Evolutionary conservation across 345 rosid species (phyloP).

Genomic region (Eutrema japonicum): DNA sequence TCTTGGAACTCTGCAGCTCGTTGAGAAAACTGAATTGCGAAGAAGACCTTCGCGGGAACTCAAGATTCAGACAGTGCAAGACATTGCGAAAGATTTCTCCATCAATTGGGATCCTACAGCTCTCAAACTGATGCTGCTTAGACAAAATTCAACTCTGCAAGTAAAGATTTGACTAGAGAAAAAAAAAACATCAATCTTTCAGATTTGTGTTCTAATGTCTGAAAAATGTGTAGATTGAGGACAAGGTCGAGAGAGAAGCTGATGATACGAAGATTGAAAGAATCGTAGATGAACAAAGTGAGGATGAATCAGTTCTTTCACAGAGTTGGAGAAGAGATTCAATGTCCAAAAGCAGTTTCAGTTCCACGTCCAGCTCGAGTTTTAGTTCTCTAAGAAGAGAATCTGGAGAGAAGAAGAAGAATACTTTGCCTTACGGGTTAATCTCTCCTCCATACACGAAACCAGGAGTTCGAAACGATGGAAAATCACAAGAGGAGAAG

Average conservation of each 20-base stretch:
- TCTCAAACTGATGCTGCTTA: slow-evolving; percentile 59
- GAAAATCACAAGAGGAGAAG: slow-evolving; percentile 28
- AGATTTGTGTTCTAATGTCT: slow-evolving; percentile 15
- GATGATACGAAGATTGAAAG: slow-evolving; percentile 26
- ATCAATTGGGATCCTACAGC: slow-evolving; percentile 69
- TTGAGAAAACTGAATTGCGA: slow-evolving; percentile 48
- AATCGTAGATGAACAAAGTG: slow-evolving; percentile 42
- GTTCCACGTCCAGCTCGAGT: slow-evolving; percentile 48
- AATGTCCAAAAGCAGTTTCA: slow-evolving; percentile 46
- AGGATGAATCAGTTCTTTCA: slow-evolving; percentile 48
- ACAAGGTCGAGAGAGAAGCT: slow-evolving; percentile 39
- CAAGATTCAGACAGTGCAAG: slow-evolving; percentile 65
- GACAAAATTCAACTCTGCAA: slow-evolving; percentile 39
- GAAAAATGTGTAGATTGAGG: slow-evolving; percentile 33
- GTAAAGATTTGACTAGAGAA: slow-evolving; percentile 1
- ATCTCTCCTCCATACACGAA: slow-evolving; percentile 64
- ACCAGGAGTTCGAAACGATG: slow-evolving; percentile 34
- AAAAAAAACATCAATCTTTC: slow-evolving; percentile 38
- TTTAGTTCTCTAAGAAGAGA: slow-evolving; percentile 44
- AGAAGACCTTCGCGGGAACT: slow-evolving; percentile 50
- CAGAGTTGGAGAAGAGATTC: slow-evolving; percentile 38
- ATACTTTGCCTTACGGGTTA: slow-evolving; percentile 45
- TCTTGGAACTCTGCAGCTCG: slow-evolving; percentile 49
- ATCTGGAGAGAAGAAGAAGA: slow-evolving; percentile 43
- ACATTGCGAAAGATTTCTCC: slow-evolving; percentile 59